These are phyloP conservation scores for Backusella tuberculispora DNA, from an alignment of 192 early-diverging fungal species.

Conservation along the genomic window DNA sequence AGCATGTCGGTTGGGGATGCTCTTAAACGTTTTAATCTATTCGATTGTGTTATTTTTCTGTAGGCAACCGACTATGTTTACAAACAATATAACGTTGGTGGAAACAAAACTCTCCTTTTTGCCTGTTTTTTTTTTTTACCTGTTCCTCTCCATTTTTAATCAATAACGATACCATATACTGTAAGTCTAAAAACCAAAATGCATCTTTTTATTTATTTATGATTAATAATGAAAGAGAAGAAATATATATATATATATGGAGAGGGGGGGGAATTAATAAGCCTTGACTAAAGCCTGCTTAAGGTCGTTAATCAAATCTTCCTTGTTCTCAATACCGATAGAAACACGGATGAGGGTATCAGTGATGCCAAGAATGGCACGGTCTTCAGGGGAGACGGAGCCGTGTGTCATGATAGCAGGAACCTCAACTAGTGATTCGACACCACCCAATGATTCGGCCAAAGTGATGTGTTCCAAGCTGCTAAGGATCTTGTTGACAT, in stretches of 20 bases:
- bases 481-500: slow-evolving; percentile 84
- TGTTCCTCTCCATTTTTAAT: too few relatives aligned
- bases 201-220: slow-evolving; percentile 14
- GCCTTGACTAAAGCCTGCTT: slow-evolving; percentile 67
- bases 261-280: slow-evolving; percentile 11
- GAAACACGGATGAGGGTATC: slow-evolving; percentile 92
- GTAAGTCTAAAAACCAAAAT: not conserved
- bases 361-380: slow-evolving; percentile 84
- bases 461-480: slow-evolving; percentile 84
- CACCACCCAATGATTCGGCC: slow-evolving; percentile 96
- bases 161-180: too few relatives aligned
- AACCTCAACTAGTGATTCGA: slow-evolving; percentile 93
- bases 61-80: not conserved
- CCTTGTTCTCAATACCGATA: slow-evolving; percentile 91
- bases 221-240: not conserved
- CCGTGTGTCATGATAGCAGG: slow-evolving; percentile 98
- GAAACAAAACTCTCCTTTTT: too few relatives aligned
- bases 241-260: not conserved
- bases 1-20: too few relatives aligned
- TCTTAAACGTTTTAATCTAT: too few relatives aligned
- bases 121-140: too few relatives aligned
- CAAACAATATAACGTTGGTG: too few relatives aligned
- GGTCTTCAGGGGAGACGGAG: slow-evolving; percentile 83
- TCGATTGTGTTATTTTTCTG: too few relatives aligned
- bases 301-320: slow-evolving; percentile 85